A percentile compares a stretch with the other conserved stretches of the same genome.
Conservation (phyloP, 371 early-diverging fungal species). For the Lichtheimia ornata region DNA sequence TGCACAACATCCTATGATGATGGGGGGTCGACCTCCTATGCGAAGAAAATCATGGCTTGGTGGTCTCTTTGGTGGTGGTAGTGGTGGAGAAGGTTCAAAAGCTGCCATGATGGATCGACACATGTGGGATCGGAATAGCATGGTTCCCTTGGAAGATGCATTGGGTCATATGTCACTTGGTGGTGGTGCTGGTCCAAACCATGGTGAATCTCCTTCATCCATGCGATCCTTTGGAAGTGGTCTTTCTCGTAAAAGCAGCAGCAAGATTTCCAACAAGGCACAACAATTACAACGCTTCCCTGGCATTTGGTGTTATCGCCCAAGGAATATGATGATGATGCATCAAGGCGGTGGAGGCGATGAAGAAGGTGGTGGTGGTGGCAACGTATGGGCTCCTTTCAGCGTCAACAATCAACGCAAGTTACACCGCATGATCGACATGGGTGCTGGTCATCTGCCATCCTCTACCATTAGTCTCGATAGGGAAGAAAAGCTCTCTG, state of each 20-base stretch:
- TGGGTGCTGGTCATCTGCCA: not conserved
- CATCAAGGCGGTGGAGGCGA: not conserved
- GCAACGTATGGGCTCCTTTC: constrained; percentile 22
- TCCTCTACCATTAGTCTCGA: constrained; percentile 13
- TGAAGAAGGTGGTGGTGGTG: constrained; percentile 2
- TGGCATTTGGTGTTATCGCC: constrained; percentile 25
- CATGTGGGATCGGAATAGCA: constrained; percentile 13
- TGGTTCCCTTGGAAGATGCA: constrained; percentile 17
- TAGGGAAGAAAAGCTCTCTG: constrained; percentile 21
- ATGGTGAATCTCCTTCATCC: constrained; percentile 1
- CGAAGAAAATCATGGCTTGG: constrained; percentile 17
- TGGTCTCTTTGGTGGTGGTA: constrained; percentile 10
- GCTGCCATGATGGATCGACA: not conserved
- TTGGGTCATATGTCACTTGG: constrained; percentile 9
- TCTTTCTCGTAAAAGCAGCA: constrained; percentile 4
- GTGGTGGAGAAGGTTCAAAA: not conserved
- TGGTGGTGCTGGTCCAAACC: not conserved
- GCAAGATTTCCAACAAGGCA: constrained; percentile 14
- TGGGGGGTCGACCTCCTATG: constrained; percentile 2
- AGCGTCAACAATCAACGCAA: constrained; percentile 21
- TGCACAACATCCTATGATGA: constrained; percentile 3
- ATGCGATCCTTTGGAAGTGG: constrained; percentile 1
- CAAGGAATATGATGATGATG: constrained; percentile 1
- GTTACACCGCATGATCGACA: constrained; percentile 12
- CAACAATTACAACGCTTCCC: constrained; percentile 14